These are phyloP conservation scores for Jaenimonas drosophilae DNA, from an alignment of 208 protist genomes.

Conservation along the genomic window DNA sequence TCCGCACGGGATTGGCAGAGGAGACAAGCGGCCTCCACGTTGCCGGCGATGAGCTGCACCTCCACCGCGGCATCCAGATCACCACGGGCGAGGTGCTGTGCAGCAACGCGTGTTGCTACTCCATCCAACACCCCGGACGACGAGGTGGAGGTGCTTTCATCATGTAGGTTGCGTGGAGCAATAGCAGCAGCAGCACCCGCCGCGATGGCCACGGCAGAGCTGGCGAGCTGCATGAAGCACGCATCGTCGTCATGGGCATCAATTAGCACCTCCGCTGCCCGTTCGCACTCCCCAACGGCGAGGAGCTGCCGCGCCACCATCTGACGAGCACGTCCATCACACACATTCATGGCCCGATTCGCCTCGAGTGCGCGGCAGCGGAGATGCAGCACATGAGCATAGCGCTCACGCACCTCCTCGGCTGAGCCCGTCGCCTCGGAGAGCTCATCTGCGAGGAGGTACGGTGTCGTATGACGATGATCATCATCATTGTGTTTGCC, in stretches of 20 bases:
- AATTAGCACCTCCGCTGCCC: conserved; percentile 59
- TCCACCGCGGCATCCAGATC: conserved; percentile 66
- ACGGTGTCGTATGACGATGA: conserved; percentile 15
- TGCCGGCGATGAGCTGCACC: conserved; percentile 53
- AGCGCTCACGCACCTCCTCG: conserved; percentile 16
- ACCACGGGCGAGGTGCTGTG: conserved; percentile 52
- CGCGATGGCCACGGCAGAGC: conserved; percentile 51
- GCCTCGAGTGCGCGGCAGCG: conserved; percentile 5
- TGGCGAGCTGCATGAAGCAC: conserved; percentile 47
- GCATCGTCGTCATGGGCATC: conserved; percentile 40
- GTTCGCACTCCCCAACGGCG: conserved; percentile 28
- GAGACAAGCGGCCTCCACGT: conserved; percentile 45
- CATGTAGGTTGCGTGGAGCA: too few species aligned
- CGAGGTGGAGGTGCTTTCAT: too few species aligned
- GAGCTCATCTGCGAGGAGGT: conserved; percentile 29
- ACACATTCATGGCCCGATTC: conserved; percentile 14
- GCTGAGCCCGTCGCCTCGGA: conserved; percentile 23
- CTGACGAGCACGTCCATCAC: conserved; percentile 31
- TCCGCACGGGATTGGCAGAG: conserved; percentile 51
- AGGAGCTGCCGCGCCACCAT: conserved; percentile 47
- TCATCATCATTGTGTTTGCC: too few species aligned
- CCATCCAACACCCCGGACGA: conserved; percentile 26
- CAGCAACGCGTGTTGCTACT: conserved; percentile 44
- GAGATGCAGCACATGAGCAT: too few species aligned
- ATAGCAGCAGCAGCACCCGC: conserved; percentile 9